phyloP scores from a whole-genome alignment of 495 filamentous ascomycete species.

The Niebla homalea region DNA sequence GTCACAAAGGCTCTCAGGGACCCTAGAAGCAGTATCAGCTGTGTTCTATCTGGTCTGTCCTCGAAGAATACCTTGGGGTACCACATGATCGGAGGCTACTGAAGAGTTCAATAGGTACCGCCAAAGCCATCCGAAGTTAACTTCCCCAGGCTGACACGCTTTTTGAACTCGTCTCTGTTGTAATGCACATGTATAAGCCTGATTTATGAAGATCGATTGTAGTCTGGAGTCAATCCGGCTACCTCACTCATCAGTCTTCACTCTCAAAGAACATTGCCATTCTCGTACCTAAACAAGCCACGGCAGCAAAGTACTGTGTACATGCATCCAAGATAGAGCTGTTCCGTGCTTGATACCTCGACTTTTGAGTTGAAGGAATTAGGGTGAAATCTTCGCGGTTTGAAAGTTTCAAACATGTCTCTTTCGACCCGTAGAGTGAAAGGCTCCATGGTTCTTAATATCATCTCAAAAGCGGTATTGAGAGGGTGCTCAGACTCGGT shows the following conservation, averaged over 20 bases:
- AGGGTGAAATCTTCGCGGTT: neutral
- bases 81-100: no score
- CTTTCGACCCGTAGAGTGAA: constrained; percentile 5
- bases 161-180: constrained; percentile 5
- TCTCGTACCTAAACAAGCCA: constrained; percentile 4
- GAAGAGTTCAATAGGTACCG: neutral
- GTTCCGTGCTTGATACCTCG: neutral
- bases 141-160: neutral
- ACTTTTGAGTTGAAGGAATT: neutral
- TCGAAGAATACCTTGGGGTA: no score
- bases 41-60: neutral
- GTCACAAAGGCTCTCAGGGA: constrained; percentile 4
- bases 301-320: neutral
- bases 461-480: neutral
- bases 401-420: constrained; percentile 6
- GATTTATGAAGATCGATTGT: constrained; percentile 4
- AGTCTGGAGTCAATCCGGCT: constrained; percentile 1
- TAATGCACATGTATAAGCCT: constrained; percentile 8
- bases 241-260: neutral
- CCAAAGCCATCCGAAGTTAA: constrained; percentile 12
- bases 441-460: constrained; percentile 7
- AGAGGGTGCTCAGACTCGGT: no score
- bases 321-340: constrained; percentile 8
- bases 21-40: constrained; percentile 2
- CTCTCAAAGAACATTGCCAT: no score